Percentiles rank a stretch among this genome's conserved stretches.
Evolutionary conservation across 805 yeast species (phyloP).

Genomic region (Teunomyces kruisii): DNA sequence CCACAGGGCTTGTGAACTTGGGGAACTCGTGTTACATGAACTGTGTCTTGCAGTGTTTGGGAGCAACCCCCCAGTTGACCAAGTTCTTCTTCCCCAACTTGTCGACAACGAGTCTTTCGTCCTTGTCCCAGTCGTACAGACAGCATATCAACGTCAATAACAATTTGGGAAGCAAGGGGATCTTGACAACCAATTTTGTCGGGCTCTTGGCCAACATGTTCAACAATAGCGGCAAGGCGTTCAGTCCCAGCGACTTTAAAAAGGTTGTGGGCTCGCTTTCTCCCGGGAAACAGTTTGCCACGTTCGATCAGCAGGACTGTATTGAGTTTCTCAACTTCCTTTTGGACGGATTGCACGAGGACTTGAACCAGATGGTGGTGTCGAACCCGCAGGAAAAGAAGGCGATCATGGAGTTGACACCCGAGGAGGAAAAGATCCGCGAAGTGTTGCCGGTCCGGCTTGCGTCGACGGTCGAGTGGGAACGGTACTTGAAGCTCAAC

Average conservation of each 20-base stretch:
- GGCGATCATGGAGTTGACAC: slow-evolving; percentile 45
- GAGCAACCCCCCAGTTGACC: slow-evolving; percentile 67
- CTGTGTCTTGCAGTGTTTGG: slow-evolving; percentile 81
- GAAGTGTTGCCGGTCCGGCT: slow-evolving; percentile 73
- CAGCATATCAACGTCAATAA: slow-evolving; percentile 71
- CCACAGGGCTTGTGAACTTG: slow-evolving; percentile 74
- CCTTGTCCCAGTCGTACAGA: slow-evolving; percentile 49
- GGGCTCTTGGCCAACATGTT: slow-evolving; percentile 56
- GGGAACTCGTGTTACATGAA: slow-evolving; percentile 96
- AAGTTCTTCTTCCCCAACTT: slow-evolving; percentile 50
- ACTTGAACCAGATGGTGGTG: slow-evolving; percentile 62
- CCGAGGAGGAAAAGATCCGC: slow-evolving; percentile 67
- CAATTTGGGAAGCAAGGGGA: slow-evolving; percentile 78
- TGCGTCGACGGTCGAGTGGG: slow-evolving; percentile 93
- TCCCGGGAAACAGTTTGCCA: slow-evolving; percentile 55
- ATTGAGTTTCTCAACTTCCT: slow-evolving; percentile 77
- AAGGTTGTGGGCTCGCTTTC: slow-evolving; percentile 66
- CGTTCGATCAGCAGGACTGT: slow-evolving; percentile 80
- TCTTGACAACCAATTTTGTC: slow-evolving; percentile 68
- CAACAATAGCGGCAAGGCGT: slow-evolving; percentile 43
- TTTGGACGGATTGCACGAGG: slow-evolving; percentile 80
- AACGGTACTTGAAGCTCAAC: slow-evolving; percentile 73
- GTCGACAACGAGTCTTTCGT: slow-evolving; percentile 22
- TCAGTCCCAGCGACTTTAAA: slow-evolving; percentile 67
- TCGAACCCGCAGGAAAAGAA: slow-evolving; percentile 30